Evolutionary conservation across 257 asterid species (phyloP).

Genomic region (Salvia hispanica): DNA sequence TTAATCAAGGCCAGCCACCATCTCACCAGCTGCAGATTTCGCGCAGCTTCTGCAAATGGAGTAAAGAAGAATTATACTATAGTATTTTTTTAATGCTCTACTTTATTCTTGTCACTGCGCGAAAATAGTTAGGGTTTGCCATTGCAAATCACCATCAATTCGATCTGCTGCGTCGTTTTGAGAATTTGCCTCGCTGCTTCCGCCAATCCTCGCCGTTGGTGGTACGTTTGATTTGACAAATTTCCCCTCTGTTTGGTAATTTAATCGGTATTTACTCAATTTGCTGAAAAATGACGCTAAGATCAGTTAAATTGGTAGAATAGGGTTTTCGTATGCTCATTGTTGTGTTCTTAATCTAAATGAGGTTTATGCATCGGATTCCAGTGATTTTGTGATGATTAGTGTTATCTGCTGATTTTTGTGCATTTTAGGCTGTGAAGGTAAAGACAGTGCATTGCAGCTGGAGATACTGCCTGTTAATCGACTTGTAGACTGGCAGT

Average conservation of each 20-base stretch:
- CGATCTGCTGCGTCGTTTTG: conserved; percentile 40
- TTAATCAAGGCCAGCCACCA: conserved; percentile 30
- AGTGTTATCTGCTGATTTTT: background rate
- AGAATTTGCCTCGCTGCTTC: conserved; percentile 26
- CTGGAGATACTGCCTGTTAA: conserved; percentile 19
- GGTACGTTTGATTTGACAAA: conserved; percentile 32
- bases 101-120: conserved; percentile 22
- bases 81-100: background rate
- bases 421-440: conserved; percentile 26
- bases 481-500: conserved; percentile 29
- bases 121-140: conserved; percentile 32
- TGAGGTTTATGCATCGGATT: conserved; percentile 22
- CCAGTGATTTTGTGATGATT: conserved; percentile 20
- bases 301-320: conserved; percentile 23
- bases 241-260: conserved; percentile 11
- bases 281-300: conserved; percentile 19
- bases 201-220: conserved; percentile 22
- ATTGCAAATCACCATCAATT: conserved; percentile 24
- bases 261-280: conserved; percentile 8
- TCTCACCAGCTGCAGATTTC: conserved; percentile 15
- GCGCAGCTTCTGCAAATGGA: conserved; percentile 19
- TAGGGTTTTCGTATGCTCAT: conserved; percentile 25
- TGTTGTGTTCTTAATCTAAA: conserved; percentile 14
- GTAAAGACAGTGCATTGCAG: conserved; percentile 12
- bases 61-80: conserved; percentile 1